phyloP scores from a whole-genome alignment of 371 early-diverging fungal genomes.

The Apophysomyces trapeziformis region DNA sequence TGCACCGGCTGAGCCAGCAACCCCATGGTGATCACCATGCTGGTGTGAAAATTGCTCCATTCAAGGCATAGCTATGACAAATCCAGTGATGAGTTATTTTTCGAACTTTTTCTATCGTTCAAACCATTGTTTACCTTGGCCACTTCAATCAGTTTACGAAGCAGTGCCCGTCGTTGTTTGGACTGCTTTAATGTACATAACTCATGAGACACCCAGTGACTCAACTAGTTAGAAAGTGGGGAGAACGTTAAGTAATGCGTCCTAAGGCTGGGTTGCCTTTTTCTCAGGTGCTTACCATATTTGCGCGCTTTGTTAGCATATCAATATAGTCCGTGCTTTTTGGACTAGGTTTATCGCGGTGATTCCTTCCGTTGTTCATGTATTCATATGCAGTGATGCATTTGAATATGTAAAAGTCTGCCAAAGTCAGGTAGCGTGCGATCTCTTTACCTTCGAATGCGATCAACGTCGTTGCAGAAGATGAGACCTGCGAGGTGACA shows the following conservation, averaged over 20 bases:
- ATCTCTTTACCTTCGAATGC: constrained; percentile 37
- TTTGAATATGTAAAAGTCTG: constrained; percentile 45
- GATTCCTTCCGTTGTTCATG: constrained; percentile 12
- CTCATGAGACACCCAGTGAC: constrained; percentile 61
- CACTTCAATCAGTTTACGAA: constrained; percentile 43
- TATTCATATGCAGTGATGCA: constrained; percentile 34
- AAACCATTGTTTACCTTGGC: constrained; percentile 38
- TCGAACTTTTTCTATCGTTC: not conserved
- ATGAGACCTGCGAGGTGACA: not conserved
- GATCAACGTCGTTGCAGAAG: constrained; percentile 1
- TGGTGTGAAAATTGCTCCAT: constrained; percentile 53
- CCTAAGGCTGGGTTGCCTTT: too few relatives aligned
- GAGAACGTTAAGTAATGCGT: too few relatives aligned
- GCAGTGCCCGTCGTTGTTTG: constrained; percentile 33
- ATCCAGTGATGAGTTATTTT: not conserved
- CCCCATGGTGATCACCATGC: constrained; percentile 52
- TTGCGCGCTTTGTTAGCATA: constrained; percentile 25
- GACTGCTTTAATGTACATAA: constrained; percentile 24
- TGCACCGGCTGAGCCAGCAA: constrained; percentile 32
- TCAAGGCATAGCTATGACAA: constrained; percentile 38
- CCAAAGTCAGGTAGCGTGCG: constrained; percentile 48
- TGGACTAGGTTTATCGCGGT: not conserved
- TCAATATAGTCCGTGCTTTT: constrained; percentile 15
- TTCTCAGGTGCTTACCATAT: constrained; percentile 20
- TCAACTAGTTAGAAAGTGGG: constrained; percentile 63